Conservation (phyloP, 2,329 filamentous ascomycete species). For the Beauveria sp. region DNA sequence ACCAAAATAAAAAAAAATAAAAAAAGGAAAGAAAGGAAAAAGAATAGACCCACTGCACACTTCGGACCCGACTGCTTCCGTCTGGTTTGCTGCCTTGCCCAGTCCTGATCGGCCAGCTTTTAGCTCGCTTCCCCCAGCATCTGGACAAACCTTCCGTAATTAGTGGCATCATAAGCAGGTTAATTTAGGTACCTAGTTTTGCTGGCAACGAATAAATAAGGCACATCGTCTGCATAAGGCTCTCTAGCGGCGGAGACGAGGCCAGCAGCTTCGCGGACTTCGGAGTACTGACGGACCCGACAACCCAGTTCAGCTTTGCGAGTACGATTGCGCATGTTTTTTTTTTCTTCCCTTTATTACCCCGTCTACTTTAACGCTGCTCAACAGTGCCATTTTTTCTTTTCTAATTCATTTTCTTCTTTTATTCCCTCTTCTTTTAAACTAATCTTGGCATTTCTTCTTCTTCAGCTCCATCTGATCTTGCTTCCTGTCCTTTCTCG, state of each 20-base stretch:
- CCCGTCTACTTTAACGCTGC: too few relatives aligned
- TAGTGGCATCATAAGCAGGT: neutral
- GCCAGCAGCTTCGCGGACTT: constrained; percentile 3
- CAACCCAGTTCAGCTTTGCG: neutral
- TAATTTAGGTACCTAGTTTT: too few relatives aligned
- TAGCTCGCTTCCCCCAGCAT: too few relatives aligned
- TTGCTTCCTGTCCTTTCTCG: too few relatives aligned
- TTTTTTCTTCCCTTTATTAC: neutral
- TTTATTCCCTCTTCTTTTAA: neutral
- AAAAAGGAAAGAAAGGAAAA: neutral
- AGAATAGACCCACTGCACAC: too few relatives aligned
- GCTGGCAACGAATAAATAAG: too few relatives aligned
- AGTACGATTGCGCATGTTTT: constrained; percentile 10
- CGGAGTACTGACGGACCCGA: constrained; percentile 6
- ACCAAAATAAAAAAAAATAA: neutral
- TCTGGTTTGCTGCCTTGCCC: too few relatives aligned
- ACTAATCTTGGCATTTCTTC: neutral
- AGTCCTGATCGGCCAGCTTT: too few relatives aligned
- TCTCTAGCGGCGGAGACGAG: neutral
- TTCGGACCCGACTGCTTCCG: too few relatives aligned
- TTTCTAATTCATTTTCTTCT: neutral
- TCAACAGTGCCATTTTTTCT: neutral
- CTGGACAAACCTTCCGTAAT: neutral
- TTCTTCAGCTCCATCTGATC: neutral
- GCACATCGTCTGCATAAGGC: too few relatives aligned